Evolutionary conservation across 768 basidiomycete genomes (phyloP).

Genomic region (Lanmaoa pseudosensibilis): DNA sequence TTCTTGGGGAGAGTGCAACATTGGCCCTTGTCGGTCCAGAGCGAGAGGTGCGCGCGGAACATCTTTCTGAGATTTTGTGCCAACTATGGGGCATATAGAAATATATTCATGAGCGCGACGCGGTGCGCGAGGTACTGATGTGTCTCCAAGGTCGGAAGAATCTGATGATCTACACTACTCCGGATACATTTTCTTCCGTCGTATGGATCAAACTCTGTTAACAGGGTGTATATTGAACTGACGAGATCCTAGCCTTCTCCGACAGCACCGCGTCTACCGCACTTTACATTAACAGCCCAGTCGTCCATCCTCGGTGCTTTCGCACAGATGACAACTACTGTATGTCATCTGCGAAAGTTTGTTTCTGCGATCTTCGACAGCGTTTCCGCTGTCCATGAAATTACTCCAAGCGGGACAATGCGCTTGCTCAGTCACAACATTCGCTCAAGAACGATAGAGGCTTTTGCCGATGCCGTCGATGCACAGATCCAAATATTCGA

Average conservation of each 20-base stretch:
- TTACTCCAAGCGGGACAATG: slow-evolving; percentile 21
- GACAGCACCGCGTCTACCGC: slow-evolving; percentile 59
- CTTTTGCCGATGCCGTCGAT: slow-evolving; percentile 76
- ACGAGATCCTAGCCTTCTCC: slow-evolving; percentile 41
- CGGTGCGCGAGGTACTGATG: slow-evolving; percentile 75
- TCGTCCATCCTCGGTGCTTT: slow-evolving; percentile 62
- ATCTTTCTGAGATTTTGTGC: background rate
- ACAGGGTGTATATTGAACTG: background rate
- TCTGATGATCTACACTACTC: slow-evolving; percentile 46
- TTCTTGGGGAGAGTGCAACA: slow-evolving; percentile 38
- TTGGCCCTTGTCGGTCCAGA: slow-evolving; percentile 42
- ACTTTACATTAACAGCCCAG: slow-evolving; percentile 67
- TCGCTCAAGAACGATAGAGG: slow-evolving; percentile 67
- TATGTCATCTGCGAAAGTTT: slow-evolving; percentile 66
- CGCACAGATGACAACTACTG: slow-evolving; percentile 55
- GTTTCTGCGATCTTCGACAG: slow-evolving; percentile 47
- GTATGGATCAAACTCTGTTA: slow-evolving; percentile 16
- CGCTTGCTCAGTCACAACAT: slow-evolving; percentile 26
- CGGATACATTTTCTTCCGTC: slow-evolving; percentile 35
- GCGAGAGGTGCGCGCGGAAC: slow-evolving; percentile 38
- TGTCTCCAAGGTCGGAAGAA: slow-evolving; percentile 72
- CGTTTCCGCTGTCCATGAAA: slow-evolving; percentile 16
- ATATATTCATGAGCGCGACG: slow-evolving; percentile 73
- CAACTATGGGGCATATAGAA: slow-evolving; percentile 38
- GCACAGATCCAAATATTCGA: slow-evolving; percentile 58